Base-by-base conservation (phyloP, 1,284 basidiomycete species). In the Tausonia pullulans region DNA sequence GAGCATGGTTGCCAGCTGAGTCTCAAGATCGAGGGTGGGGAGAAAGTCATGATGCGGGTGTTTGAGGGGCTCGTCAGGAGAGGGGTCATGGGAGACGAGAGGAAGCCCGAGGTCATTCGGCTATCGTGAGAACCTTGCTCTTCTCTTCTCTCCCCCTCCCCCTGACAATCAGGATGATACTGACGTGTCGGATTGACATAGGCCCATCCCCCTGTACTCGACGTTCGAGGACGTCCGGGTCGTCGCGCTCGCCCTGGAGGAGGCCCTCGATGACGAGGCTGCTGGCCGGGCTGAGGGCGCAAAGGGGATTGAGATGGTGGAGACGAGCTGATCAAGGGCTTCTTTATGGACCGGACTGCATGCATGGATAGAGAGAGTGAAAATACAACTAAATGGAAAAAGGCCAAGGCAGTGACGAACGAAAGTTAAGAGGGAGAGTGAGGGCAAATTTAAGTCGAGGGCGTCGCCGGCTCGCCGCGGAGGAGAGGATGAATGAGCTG, bases 11-110 rank as follows among this genome's bases (percentile, higher is more conserved):
- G 41, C 5, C 55, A 57, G 55, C 55, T 57, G 54, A 87, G 95
- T 76, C 75, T 88, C 27, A 88, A 78, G 0, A 65, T 66, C 14
- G 39, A 14, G 62, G 68, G 46, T 66, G 86, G 52, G 60, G 82
- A 79, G 56, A 78, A 80, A 39, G 72, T 84, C 59, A 95, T 96
- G 91, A 81, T 81, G 65, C 79, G 78, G 67, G 81, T 95, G 27
- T 84, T 85, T 68, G 75, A 81, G 61, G 79, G 78, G 45, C 76
- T 96, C 73, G 76, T 80, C 57, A 80, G 80, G 67, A 77, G 79
- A 64, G 94, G 94, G 13, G 86, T 97, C 8, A 81, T 95, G 65
- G 91, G 89, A 14, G 93, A 97, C 75, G 89, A 94, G 76, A 79
- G 93, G 70, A 79, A 86, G 71, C 93, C 94, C 39, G 87, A 90